phyloP scores from a whole-genome alignment of 163 green algal genomes.

The Chlamydomonas reinhardtii region DNA sequence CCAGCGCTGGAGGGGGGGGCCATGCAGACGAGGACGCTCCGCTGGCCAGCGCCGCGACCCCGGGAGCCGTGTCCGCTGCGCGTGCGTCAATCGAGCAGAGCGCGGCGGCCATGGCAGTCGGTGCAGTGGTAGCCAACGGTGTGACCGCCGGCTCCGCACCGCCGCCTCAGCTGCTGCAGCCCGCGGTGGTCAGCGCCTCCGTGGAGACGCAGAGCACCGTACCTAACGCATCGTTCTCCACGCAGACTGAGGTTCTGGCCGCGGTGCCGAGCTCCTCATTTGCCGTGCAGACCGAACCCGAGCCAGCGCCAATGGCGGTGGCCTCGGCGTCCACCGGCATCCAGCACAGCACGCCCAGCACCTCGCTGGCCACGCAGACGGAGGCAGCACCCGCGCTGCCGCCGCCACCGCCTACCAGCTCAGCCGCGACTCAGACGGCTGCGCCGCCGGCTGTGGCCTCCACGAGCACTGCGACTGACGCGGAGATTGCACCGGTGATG shows the following conservation, averaged over 20 bases:
- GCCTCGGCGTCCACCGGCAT: not conserved
- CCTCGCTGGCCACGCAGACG: not conserved
- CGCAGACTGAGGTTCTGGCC: not conserved
- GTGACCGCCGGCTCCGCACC: not conserved
- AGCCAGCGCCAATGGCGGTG: not conserved
- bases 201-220: not conserved
- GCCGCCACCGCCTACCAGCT: not conserved
- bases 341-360: not conserved
- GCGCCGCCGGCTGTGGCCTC: not conserved
- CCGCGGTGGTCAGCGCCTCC: not conserved
- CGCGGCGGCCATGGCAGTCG: not conserved
- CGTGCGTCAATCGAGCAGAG: not conserved
- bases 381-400: not conserved
- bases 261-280: not conserved
- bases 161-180: not conserved
- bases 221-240: not conserved
- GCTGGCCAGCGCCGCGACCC: not conserved
- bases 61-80: not conserved
- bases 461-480: not conserved
- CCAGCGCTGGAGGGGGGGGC: too few relatives aligned
- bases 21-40: not conserved
- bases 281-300: not conserved
- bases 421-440: not conserved
- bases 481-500: not conserved
- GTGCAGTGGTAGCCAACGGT: not conserved